A percentile compares a stretch with the other conserved stretches of the same genome.
phyloP scores from a whole-genome alignment of 176 grass and related monocot genomes.

The Canna indica region DNA sequence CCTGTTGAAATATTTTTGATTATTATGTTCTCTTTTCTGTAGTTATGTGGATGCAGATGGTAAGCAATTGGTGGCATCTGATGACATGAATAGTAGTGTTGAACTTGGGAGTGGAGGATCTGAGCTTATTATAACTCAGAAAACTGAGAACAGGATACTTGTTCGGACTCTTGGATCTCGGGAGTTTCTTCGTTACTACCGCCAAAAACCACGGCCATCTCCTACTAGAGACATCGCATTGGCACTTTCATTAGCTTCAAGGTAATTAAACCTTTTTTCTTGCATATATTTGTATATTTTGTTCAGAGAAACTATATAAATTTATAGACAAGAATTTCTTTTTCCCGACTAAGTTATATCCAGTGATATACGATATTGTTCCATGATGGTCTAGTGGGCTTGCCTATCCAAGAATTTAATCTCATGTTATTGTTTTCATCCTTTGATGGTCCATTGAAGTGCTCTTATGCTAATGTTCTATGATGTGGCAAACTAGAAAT shows the following conservation, averaged over 20 bases:
- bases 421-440: no score
- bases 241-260: slow-evolving; percentile 67
- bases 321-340: no score
- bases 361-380: no score
- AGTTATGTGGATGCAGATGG: slow-evolving; percentile 79
- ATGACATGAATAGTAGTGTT: slow-evolving; percentile 34
- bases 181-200: slow-evolving; percentile 80
- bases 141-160: slow-evolving; percentile 41
- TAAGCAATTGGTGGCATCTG: slow-evolving; percentile 48
- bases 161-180: slow-evolving; percentile 62
- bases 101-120: slow-evolving; percentile 71
- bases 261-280: slow-evolving; percentile 30
- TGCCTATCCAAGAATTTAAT: no score
- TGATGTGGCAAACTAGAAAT: no score
- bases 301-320: no score
- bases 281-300: not conserved
- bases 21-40: slow-evolving; percentile 8
- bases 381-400: no score
- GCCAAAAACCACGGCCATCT: slow-evolving; percentile 78
- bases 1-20: not conserved
- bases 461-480: no score
- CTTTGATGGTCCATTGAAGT: no score
- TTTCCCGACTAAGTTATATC: no score
- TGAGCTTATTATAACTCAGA: slow-evolving; percentile 70
- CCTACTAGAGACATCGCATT: slow-evolving; percentile 46